phyloP scores from a whole-genome alignment of 2,329 filamentous ascomycete species.

The Tricladium varicosporioides region DNA sequence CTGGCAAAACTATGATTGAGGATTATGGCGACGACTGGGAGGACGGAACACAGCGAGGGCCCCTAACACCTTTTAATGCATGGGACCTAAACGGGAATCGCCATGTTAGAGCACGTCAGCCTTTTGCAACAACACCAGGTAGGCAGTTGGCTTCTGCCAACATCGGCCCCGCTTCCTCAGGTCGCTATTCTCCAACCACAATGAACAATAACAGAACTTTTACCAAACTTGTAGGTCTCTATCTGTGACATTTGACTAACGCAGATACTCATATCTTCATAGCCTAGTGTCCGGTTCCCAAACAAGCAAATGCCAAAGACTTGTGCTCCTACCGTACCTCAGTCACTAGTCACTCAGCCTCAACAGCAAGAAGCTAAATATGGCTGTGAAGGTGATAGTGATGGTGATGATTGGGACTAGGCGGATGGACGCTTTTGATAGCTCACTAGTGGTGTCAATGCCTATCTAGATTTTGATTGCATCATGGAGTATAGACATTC shows the following conservation, averaged over 20 bases:
- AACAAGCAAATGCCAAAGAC: neutral
- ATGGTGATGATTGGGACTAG: neutral
- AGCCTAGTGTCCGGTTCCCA: neutral
- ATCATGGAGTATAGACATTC: too few species aligned
- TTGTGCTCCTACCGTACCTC: neutral
- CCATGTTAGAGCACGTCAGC: neutral
- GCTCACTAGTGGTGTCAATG: too few species aligned
- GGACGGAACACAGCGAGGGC: too few species aligned
- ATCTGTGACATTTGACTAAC: neutral
- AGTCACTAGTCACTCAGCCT: too few species aligned
- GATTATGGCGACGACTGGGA: too few species aligned
- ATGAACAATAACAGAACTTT: neutral
- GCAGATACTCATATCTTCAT: neutral
- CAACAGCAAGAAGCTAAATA: neutral
- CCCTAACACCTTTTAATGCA: neutral
- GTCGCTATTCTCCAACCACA: too few species aligned
- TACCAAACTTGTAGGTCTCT: neutral
- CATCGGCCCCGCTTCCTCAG: too few species aligned
- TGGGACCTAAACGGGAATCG: neutral
- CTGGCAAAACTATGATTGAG: too few species aligned
- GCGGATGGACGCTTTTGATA: too few species aligned
- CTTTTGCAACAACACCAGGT: neutral
- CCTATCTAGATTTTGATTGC: too few species aligned
- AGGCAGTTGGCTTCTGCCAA: too few species aligned
- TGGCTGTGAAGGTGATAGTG: neutral